Conservation (phyloP, 2,329 filamentous ascomycete species). For the Pseudonectria buxi region DNA sequence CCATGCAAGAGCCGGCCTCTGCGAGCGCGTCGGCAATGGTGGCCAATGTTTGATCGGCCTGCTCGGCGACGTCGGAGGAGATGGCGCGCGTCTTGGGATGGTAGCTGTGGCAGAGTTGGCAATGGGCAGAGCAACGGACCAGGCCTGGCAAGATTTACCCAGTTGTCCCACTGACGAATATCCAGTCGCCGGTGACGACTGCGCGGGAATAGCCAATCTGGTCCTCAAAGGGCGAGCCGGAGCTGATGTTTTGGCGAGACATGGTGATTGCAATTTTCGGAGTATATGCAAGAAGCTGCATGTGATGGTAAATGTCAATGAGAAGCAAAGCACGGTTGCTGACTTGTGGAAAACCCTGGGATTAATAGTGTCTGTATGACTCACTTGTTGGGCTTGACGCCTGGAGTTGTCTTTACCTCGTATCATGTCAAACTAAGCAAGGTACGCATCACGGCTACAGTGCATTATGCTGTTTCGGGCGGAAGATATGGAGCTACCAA, state of each 20-base stretch:
- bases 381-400: too few species aligned
- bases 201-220: conserved; percentile 50
- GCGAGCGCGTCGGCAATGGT: conserved; percentile 41
- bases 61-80: conserved; percentile 37
- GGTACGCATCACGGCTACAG: too few species aligned
- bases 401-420: too few species aligned
- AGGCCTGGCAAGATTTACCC: conserved; percentile 28
- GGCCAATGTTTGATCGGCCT: conserved; percentile 42
- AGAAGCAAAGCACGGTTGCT: too few species aligned
- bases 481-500: too few species aligned
- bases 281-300: not conserved
- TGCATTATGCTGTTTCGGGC: too few species aligned
- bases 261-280: conserved; percentile 17
- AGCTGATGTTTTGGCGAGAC: conserved; percentile 37
- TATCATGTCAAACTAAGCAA: too few species aligned
- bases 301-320: too few species aligned
- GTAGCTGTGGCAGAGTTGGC: conserved; percentile 32
- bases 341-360: too few species aligned
- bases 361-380: too few species aligned
- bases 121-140: not conserved
- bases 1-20: conserved; percentile 35
- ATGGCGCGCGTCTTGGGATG: conserved; percentile 42
- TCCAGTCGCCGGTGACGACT: conserved; percentile 42
- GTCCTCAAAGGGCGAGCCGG: conserved; percentile 44
- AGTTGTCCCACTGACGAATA: conserved; percentile 50